These are phyloP conservation scores for Zea luxurians DNA, from an alignment of 176 grass and related monocot genomes.

Conservation along the genomic window DNA sequence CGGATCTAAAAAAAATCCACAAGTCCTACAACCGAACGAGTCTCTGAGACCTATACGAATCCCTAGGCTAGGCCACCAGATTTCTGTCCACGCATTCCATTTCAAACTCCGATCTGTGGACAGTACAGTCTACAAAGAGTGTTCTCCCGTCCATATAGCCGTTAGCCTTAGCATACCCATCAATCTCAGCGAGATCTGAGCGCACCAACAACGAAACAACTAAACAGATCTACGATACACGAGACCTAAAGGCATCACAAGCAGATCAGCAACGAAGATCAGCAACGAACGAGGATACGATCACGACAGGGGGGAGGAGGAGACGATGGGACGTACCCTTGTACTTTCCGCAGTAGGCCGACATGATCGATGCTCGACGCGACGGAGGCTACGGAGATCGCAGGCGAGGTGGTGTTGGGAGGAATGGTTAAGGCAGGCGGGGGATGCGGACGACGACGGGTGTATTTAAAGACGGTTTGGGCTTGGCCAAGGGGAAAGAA, in stretches of 20 bases:
- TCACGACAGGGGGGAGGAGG: neutral
- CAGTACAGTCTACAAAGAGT: too few relatives aligned
- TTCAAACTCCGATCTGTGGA: too few relatives aligned
- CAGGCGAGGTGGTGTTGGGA: slow-evolving; percentile 1
- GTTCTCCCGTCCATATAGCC: too few relatives aligned
- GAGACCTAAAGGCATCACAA: too few relatives aligned
- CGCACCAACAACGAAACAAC: neutral
- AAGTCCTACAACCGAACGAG: too few relatives aligned
- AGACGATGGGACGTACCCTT: slow-evolving; percentile 45
- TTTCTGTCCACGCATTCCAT: too few relatives aligned
- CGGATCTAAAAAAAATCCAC: neutral
- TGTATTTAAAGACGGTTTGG: slow-evolving; percentile 36
- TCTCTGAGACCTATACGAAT: neutral
- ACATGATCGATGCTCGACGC: slow-evolving; percentile 47
- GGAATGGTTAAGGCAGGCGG: slow-evolving; percentile 6
- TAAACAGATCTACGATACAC: slow-evolving; percentile 41
- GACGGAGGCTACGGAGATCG: neutral
- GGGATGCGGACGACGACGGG: neutral
- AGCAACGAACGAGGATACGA: neutral
- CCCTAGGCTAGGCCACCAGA: too few relatives aligned
- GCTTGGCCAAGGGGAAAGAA: slow-evolving; percentile 62
- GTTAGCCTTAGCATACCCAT: neutral
- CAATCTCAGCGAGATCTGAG: neutral
- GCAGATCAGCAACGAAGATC: neutral
- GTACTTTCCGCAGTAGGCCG: slow-evolving; percentile 87